Percentiles rank a stretch among this genome's conserved stretches.
phyloP scores from a whole-genome alignment of 1,284 basidiomycete genomes.

The Puccinia coronata region DNA sequence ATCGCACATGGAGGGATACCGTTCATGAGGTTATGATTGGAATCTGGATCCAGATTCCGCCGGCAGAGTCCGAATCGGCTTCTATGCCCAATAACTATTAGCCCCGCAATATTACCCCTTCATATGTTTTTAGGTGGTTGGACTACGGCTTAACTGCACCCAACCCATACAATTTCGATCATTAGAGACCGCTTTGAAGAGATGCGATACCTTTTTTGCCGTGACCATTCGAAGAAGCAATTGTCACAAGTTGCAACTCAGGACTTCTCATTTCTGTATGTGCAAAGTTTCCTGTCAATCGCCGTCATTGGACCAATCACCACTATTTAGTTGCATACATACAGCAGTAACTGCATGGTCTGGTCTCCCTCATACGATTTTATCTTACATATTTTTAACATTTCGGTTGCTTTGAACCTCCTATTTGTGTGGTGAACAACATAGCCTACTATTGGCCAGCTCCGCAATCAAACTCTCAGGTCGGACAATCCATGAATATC shows the following conservation, averaged over 20 bases:
- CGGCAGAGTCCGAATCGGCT: neutral
- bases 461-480: slow-evolving; percentile 1
- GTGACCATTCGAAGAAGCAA: slow-evolving; percentile 1
- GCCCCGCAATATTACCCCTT: neutral
- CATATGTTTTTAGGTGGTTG: neutral
- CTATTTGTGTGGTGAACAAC: neutral
- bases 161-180: neutral
- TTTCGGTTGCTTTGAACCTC: slow-evolving; percentile 2
- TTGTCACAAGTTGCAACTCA: neutral
- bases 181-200: neutral
- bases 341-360: slow-evolving; percentile 6
- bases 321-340: slow-evolving; percentile 3
- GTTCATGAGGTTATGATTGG: neutral
- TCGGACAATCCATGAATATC: neutral
- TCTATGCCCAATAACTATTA: neutral
- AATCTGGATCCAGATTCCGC: neutral
- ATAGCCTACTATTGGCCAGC: slow-evolving; percentile 5
- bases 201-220: neutral
- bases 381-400: neutral
- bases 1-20: neutral
- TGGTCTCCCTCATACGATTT: neutral
- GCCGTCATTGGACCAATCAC: neutral
- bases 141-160: neutral
- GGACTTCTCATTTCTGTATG: neutral
- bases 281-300: neutral